These are phyloP conservation scores for Euphorbia pulcherrima DNA, from an alignment of 345 rosid species.

Conservation along the genomic window DNA sequence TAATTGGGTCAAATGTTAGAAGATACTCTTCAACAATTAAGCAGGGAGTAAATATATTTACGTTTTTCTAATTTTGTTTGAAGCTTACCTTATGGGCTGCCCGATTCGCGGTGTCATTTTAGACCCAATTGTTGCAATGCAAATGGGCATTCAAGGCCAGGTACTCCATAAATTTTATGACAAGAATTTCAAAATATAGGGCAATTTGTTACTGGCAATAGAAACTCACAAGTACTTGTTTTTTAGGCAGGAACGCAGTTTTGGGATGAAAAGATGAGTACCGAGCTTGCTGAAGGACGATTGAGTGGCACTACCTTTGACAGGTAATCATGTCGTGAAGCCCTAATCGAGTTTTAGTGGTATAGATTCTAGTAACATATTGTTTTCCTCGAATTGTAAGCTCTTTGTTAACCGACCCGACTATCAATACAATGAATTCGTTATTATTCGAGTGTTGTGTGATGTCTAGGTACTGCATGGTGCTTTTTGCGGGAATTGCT, in stretches of 20 bases:
- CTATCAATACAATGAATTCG: not conserved
- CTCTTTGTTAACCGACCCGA: no score
- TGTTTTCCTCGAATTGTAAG: not conserved
- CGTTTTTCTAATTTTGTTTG: conserved; percentile 18
- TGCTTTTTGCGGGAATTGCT: conserved; percentile 93
- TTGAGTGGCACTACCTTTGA: conserved; percentile 77
- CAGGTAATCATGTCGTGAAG: conserved; percentile 45
- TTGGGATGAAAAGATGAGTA: conserved; percentile 90
- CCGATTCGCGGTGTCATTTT: conserved; percentile 91
- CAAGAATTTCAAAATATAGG: not conserved
- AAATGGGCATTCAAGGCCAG: conserved; percentile 96
- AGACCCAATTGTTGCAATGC: conserved; percentile 85
- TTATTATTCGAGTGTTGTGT: conserved; percentile 11
- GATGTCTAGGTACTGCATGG: conserved; percentile 77
- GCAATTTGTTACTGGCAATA: not conserved
- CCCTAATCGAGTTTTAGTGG: not conserved
- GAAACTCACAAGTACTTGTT: conserved; percentile 1
- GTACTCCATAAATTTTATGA: conserved; percentile 28
- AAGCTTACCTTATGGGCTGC: conserved; percentile 95
- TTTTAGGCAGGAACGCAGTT: conserved; percentile 93
- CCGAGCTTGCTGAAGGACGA: conserved; percentile 74
- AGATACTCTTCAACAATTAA: not conserved
- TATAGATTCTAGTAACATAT: not conserved
- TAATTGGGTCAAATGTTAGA: conserved; percentile 1
- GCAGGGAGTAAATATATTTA: not conserved